Evolutionary conservation across 352 stramenopile genomes (phyloP).

Genomic region (Phytophthora cactorum): DNA sequence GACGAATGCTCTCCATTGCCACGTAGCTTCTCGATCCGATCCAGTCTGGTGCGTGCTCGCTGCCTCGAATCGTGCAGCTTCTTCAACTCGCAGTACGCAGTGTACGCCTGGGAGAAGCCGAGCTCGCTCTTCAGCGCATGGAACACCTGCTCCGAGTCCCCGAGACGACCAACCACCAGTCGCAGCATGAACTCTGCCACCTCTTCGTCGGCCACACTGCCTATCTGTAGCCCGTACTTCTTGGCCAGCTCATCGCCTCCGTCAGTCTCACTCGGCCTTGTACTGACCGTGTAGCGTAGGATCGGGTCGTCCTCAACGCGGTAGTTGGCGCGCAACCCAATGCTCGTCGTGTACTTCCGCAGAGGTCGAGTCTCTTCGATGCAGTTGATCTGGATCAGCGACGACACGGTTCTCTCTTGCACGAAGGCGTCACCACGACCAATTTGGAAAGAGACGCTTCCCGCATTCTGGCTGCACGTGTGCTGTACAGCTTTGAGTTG

Average conservation of each 20-base stretch:
- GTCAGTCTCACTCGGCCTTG: slow-evolving; percentile 36
- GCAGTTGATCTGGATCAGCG: slow-evolving; percentile 10
- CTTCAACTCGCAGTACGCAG: slow-evolving; percentile 46
- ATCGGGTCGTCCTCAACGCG: slow-evolving; percentile 44
- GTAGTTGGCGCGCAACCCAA: slow-evolving; percentile 34
- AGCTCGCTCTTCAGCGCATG: slow-evolving; percentile 32
- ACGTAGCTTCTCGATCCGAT: slow-evolving; percentile 20
- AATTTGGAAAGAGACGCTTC: slow-evolving; percentile 27
- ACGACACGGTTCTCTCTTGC: slow-evolving; percentile 4
- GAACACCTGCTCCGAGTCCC: slow-evolving; percentile 8
- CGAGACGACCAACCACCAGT: slow-evolving; percentile 38
- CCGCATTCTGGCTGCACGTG: not conserved
- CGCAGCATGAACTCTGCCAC: slow-evolving; percentile 48
- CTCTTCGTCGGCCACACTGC: slow-evolving; percentile 44
- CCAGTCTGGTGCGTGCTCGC: slow-evolving; percentile 7
- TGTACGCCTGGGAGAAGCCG: slow-evolving; percentile 43
- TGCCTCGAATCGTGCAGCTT: slow-evolving; percentile 25
- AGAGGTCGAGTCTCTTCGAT: slow-evolving; percentile 18
- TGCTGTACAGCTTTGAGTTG: slow-evolving; percentile 10
- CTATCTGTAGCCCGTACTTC: slow-evolving; percentile 24
- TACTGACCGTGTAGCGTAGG: slow-evolving; percentile 66
- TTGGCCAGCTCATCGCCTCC: slow-evolving; percentile 21
- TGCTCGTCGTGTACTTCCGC: slow-evolving; percentile 39
- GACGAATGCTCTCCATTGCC: not conserved
- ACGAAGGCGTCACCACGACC: not conserved